These are phyloP conservation scores for Starmerella riodocensis DNA, from an alignment of 805 yeast species.

Conservation along the genomic window DNA sequence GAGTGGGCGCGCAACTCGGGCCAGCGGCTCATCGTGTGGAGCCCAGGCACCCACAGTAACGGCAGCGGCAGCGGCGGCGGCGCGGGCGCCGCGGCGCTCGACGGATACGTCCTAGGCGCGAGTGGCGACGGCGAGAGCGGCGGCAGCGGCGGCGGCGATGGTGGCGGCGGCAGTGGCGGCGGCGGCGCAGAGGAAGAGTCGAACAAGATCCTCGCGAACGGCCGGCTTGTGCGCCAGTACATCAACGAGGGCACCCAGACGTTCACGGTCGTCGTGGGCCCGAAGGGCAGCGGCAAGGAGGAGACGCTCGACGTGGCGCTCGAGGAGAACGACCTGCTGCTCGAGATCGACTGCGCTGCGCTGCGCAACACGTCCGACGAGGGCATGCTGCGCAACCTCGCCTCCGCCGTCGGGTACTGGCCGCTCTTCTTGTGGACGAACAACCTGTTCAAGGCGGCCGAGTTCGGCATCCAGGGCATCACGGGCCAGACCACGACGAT, in stretches of 20 bases:
- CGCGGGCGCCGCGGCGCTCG: too few species aligned
- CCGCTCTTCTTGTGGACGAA: conserved; percentile 92
- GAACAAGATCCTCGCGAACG: conserved; percentile 5
- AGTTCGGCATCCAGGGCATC: conserved; percentile 74
- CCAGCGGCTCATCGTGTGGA: background rate
- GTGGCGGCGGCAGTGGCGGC: background rate
- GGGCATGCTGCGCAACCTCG: conserved; percentile 50
- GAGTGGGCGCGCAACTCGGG: conserved; percentile 6
- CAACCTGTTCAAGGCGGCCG: conserved; percentile 62
- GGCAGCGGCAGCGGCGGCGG: too few species aligned
- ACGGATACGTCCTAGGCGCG: too few species aligned
- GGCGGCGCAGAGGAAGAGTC: background rate
- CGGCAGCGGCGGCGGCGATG: background rate
- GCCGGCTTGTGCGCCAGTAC: conserved; percentile 70
- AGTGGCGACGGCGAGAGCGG: background rate
- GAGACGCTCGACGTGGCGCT: conserved; percentile 43
- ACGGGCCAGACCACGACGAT: conserved; percentile 53
- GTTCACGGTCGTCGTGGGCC: conserved; percentile 81
- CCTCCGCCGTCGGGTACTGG: conserved; percentile 73
- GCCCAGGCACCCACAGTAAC: background rate
- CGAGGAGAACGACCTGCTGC: conserved; percentile 48
- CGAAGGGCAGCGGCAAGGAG: conserved; percentile 88
- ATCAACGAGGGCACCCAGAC: conserved; percentile 80
- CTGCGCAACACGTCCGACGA: conserved; percentile 57
- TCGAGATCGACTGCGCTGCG: conserved; percentile 67